Evolutionary conservation across 805 yeast genomes (phyloP), one percentile per base, ranked within the genome.

Genomic region (Lachancea dasiensis): DNA sequence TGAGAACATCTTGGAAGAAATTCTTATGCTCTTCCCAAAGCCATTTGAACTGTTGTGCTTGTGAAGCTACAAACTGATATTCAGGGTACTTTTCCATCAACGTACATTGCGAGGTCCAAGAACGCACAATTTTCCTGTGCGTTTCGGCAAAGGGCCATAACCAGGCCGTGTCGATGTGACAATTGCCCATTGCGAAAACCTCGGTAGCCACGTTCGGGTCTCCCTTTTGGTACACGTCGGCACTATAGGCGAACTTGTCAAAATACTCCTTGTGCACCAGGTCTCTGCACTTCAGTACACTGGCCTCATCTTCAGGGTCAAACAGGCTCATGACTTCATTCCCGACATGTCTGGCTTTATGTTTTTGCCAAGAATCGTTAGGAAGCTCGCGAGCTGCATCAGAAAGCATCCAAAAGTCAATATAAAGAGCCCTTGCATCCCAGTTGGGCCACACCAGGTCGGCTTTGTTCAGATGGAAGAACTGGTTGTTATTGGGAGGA

Each of bases 131-230:
- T 56, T 90, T 90, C 36, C 97, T 75, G 50, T 84, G 81, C 1
- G 97, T 86, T 58, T 92, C 97, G 2, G 95, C 97, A 68, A 82
- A 90, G n/a, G 97, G 97, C 98, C 98, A 90, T 41, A 87, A 69
- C 98, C 98, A 90, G 11, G 97, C 97, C 13, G 97, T 90, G 55
- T 90, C 98, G 50, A 89, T 89, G 60, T 89, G 97, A 59, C 97
- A 92, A 58, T 92, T 85, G 29, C 98, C 98, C 47, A 92, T 72
- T 6, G 85, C 95, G 60, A 68, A 81, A 8, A 89, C 95, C 40
- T 81, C 79, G 41, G 74, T 42, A 49, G 65, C 29, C 52, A 61
- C 50, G 38, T 54, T 38, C 40, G 51, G 34, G 26, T 60, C 53
- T 13, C 56, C 65, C 20, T 69, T 66, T 43, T 71, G 69, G 48